Conservation (phyloP, 495 filamentous ascomycete genomes). For the Lasiosphaeria ovina region DNA sequence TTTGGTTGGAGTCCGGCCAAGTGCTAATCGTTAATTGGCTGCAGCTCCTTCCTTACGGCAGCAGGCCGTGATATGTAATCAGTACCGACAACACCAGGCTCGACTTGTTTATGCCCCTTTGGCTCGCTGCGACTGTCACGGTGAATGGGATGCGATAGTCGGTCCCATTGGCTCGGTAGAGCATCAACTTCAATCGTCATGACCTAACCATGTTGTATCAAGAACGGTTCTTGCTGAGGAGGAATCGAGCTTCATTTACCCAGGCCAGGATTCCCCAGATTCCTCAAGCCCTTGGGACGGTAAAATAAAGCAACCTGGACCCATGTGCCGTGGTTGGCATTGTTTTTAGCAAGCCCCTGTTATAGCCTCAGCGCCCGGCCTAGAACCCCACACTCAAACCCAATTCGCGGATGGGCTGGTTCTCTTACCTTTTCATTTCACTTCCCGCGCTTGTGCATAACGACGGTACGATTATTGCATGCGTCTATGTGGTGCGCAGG, state of each 20-base stretch:
- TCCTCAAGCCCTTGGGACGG: background rate
- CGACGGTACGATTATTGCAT: background rate
- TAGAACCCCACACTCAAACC: slow-evolving; percentile 1
- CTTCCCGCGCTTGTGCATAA: background rate
- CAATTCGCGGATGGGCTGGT: background rate
- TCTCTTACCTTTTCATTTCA: background rate
- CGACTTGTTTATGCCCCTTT: too few relatives aligned
- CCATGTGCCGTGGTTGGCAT: too few relatives aligned
- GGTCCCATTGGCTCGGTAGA: background rate
- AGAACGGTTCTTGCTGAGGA: background rate
- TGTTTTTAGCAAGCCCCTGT: too few relatives aligned
- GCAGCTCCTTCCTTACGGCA: too few relatives aligned
- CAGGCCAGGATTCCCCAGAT: background rate
- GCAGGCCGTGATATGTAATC: too few relatives aligned
- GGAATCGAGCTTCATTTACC: background rate
- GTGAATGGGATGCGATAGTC: too few relatives aligned
- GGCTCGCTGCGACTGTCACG: too few relatives aligned
- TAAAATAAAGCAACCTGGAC: background rate
- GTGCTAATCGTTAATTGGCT: too few relatives aligned
- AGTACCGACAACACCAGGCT: too few relatives aligned
- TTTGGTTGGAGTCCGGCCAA: too few relatives aligned
- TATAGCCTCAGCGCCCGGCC: background rate
- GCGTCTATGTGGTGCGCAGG: background rate
- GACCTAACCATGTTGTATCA: background rate
- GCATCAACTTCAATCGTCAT: background rate